Conservation (phyloP, 106 monocot species). For the Chionographis japonica region DNA sequence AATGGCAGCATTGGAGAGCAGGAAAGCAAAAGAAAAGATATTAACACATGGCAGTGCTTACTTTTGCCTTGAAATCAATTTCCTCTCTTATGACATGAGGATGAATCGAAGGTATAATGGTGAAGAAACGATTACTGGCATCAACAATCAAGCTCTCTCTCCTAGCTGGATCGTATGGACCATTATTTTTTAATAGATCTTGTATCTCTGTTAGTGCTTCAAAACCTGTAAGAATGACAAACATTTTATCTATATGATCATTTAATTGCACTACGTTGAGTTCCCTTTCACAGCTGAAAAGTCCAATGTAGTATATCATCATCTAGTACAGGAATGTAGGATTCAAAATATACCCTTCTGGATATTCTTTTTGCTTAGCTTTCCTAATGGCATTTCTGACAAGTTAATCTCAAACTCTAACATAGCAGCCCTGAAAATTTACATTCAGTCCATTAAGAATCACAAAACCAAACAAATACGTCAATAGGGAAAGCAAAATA, state of each 20-base stretch:
- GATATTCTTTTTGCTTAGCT: constrained; percentile 91
- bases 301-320: background rate
- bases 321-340: background rate
- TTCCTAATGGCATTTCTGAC: constrained; percentile 98
- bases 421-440: constrained; percentile 82
- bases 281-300: background rate
- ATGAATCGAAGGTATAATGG: constrained; percentile 97
- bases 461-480: background rate
- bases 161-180: constrained; percentile 27
- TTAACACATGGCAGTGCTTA: constrained; percentile 3
- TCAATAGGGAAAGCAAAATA: background rate
- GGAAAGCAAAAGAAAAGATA: background rate
- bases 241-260: background rate
- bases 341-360: constrained; percentile 63
- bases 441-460: background rate
- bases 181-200: constrained; percentile 59
- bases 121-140: constrained; percentile 98
- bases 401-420: constrained; percentile 95
- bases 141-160: constrained; percentile 84
- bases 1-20: background rate
- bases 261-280: too few relatives aligned
- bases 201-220: constrained; percentile 96
- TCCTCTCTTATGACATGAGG: constrained; percentile 83
- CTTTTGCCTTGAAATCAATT: constrained; percentile 81
- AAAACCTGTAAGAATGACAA: constrained; percentile 63